These are phyloP conservation scores for Daldinia vernicosa DNA, from an alignment of 495 filamentous ascomycete species.

Conservation along the genomic window DNA sequence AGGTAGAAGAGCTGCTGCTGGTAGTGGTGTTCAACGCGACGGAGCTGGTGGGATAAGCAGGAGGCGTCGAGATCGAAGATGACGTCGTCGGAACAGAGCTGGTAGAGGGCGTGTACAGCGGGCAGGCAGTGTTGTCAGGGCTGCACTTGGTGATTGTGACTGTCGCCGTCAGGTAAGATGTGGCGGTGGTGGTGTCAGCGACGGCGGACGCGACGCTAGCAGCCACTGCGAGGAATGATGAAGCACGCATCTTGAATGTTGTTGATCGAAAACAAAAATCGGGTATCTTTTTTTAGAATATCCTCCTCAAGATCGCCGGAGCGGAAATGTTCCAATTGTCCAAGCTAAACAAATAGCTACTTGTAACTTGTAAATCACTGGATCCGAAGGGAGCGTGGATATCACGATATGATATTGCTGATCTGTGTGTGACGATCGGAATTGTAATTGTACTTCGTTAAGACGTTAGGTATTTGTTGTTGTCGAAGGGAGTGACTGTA, in stretches of 20 bases:
- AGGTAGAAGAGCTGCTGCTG: not conserved
- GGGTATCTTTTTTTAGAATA: conserved; percentile 32
- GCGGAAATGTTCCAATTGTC: conserved; percentile 17
- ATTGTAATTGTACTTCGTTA: conserved; percentile 2
- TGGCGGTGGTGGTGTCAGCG: conserved; percentile 53
- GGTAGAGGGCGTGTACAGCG: conserved; percentile 45
- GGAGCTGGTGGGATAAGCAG: conserved; percentile 20
- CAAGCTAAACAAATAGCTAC: conserved; percentile 17
- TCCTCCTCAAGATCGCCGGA: conserved; percentile 22
- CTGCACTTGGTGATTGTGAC: conserved; percentile 60
- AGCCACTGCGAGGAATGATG: conserved; percentile 43
- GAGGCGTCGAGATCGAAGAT: conserved; percentile 25
- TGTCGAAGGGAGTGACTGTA: conserved; percentile 32
- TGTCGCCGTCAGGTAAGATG: conserved; percentile 54
- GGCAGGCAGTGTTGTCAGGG: conserved; percentile 56
- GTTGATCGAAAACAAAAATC: conserved; percentile 31
- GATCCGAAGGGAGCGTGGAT: conserved; percentile 2
- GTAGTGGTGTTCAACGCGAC: conserved; percentile 42
- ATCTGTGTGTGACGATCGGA: not conserved
- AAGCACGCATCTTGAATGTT: conserved; percentile 41
- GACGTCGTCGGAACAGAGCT: conserved; percentile 9
- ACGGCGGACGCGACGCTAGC: conserved; percentile 41
- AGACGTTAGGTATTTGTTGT: not conserved
- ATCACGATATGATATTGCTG: not conserved
- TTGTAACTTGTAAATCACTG: not conserved